Evolutionary conservation across 805 yeast species (phyloP), one percentile per base, ranked within the genome.

Genomic region (Starmerella apicola): DNA sequence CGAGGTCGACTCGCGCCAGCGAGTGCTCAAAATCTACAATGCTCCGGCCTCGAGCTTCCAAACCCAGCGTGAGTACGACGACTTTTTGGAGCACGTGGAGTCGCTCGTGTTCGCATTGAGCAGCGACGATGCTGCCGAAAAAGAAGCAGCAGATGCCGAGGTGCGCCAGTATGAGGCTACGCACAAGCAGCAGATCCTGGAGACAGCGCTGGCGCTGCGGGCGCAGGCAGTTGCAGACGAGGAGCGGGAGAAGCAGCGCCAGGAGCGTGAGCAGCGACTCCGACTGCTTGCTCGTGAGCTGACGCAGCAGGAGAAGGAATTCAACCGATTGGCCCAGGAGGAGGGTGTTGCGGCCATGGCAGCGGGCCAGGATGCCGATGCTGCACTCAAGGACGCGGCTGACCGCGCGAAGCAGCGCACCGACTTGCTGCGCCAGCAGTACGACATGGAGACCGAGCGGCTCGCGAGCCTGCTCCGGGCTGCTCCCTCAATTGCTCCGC

Each of bases 1-100:
- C 46, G 99, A 91, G 56, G 84, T 93, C 28, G 97, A 91, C 59
- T 74, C 86, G 16, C 70, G 99, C 37, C 78, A 77, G 52, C 66
- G 88, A 41, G 84, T 91, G 9, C 66, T 71, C 50, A 68, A 69
- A 39, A 78, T 86, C 7, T 86, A 79, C 62, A 91, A 91, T 60
- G 81, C 82, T 58, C 75, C 79, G 2, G 72, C 74, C 49, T 76
- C 74, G 29, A 93, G 84, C 50, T 91, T 91, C 53, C 64, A 55
- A 3, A 55, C 66, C 16, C 60, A 78, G 18, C 65, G 68, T 3
- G 80, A 68, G 22, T 86, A 68, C 61, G 84, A 91, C 55, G 66
- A 65, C 49, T 91, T 88, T 55, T 62, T 91, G 39, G 98, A 91
- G 52, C 76, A 76, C 44, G 71, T 86, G 3, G 98, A 91, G 58